A percentile compares a stretch with the other conserved stretches of the same genome.
These are phyloP conservation scores for Paramecium caudatum DNA, from an alignment of 73 alveolate genomes.

Conservation along the genomic window DNA sequence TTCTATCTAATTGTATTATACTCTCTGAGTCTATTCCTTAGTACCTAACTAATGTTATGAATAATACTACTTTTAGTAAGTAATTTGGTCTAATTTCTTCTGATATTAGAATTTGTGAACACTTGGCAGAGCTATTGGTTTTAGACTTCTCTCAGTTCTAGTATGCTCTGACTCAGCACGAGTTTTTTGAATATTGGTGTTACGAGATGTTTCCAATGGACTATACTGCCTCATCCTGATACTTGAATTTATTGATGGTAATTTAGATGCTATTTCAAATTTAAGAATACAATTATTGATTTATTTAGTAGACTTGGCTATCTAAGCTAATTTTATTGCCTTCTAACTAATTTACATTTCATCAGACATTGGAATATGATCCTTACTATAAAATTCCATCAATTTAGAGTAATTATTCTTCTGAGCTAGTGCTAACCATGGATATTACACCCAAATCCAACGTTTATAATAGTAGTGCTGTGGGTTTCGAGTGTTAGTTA, in stretches of 20 bases:
- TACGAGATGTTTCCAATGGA: constrained; percentile 7
- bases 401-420: constrained; percentile 30
- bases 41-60: constrained; percentile 31
- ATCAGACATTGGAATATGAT: background rate
- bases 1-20: background rate
- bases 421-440: constrained; percentile 45
- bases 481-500: background rate
- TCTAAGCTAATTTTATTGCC: constrained; percentile 20
- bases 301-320: background rate
- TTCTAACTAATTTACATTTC: background rate
- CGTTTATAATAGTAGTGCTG: constrained; percentile 52
- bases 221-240: constrained; percentile 33
- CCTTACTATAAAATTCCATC: constrained; percentile 8
- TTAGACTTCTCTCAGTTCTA: constrained; percentile 11
- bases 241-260: background rate
- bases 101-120: background rate
- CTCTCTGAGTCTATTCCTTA: constrained; percentile 41
- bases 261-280: background rate
- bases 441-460: constrained; percentile 64
- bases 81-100: constrained; percentile 10
- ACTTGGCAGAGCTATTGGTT: background rate
- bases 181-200: background rate
- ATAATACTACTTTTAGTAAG: constrained; percentile 4
- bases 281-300: constrained; percentile 3
- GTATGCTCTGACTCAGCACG: constrained; percentile 32